Evolutionary conservation across 768 basidiomycete species (phyloP).

Genomic region (Phlebiopsis flavidoalba): DNA sequence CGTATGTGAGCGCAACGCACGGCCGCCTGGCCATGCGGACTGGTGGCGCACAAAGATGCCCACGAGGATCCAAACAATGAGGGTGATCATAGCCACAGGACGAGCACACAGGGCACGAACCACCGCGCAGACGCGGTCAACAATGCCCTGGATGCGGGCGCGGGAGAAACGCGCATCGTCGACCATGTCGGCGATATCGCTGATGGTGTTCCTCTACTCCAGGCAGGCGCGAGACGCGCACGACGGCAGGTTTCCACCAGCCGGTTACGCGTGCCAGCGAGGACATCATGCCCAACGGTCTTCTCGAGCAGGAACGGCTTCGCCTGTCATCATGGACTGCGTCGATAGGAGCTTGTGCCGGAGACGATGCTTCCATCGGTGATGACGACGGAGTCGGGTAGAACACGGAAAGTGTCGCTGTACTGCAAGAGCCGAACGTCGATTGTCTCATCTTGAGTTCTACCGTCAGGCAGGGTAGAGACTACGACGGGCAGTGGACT

Average conservation of each 20-base stretch:
- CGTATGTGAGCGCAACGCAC: conserved; percentile 42
- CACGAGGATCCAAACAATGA: conserved; percentile 33
- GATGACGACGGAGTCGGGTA: conserved; percentile 29
- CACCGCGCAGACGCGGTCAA: conserved; percentile 42
- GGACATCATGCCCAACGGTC: conserved; percentile 25
- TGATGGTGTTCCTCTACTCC: conserved; percentile 39
- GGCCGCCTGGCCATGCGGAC: conserved; percentile 20
- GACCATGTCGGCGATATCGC: conserved; percentile 32
- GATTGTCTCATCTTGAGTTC: conserved; percentile 11
- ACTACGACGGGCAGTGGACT: conserved; percentile 27
- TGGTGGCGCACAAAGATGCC: conserved; percentile 25
- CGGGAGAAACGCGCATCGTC: conserved; percentile 32
- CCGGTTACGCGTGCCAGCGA: conserved; percentile 37
- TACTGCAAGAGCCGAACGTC: conserved; percentile 30
- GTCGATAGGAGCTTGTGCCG: conserved; percentile 34
- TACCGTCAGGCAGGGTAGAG: conserved; percentile 15
- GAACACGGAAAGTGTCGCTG: conserved; percentile 32
- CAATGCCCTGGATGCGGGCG: conserved; percentile 37
- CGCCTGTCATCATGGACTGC: conserved; percentile 41
- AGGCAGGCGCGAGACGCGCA: conserved; percentile 30
- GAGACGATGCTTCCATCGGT: conserved; percentile 34
- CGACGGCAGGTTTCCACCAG: conserved; percentile 27
- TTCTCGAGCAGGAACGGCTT: conserved; percentile 35
- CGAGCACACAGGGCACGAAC: conserved; percentile 27
- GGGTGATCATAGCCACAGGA: conserved; percentile 31